Base-by-base conservation (phyloP, 495 filamentous ascomycete species). In the Terfezia claveryi region DNA sequence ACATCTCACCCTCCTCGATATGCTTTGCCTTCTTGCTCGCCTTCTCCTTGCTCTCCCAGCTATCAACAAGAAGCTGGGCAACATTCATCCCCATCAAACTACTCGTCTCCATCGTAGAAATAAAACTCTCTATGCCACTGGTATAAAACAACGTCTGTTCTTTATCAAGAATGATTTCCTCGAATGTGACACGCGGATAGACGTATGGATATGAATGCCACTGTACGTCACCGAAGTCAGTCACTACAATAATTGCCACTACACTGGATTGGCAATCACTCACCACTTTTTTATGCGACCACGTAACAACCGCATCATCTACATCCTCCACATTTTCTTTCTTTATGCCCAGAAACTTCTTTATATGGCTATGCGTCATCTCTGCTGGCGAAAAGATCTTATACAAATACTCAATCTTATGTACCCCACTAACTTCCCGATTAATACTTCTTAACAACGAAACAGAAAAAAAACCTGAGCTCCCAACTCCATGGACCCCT, bases 61-160 rank as follows among this genome's bases (percentile, higher is more conserved):
- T 78, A 60, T 87, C 75, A 5, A 81, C 72, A 52, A 95, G 75
- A 44, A 96, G 69, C 27, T 74, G 73, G 11, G 91, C 91, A 38
- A 96, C 82, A 69, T 98, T 96, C 74, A 79, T 88, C 0, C 91
- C 91, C 89, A 94, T 94, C 62, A 96, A 66, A 0, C 82, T 80
- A 66, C 82, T 96, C 8, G 92, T 99, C 73, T 99, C 91, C 91
- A 99, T 99, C 0, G 91, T 94, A 12, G 80, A 86, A 56, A 96
- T 93, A 62, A 98, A 95, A 59, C 80, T 81, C 69, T 98, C 91
- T 53, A 96, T 94, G 0, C 83, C 89, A 46, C 82, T 80, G 0
- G 91, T 96, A 65, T 98, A 96, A 76, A 84, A 95, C 11, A 96
- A 64, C 2, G 16, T 32, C 41, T 46, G 14, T 0, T 75, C 72